phyloP scores from a whole-genome alignment of 495 filamentous ascomycete species.

The Penicillium lividum region DNA sequence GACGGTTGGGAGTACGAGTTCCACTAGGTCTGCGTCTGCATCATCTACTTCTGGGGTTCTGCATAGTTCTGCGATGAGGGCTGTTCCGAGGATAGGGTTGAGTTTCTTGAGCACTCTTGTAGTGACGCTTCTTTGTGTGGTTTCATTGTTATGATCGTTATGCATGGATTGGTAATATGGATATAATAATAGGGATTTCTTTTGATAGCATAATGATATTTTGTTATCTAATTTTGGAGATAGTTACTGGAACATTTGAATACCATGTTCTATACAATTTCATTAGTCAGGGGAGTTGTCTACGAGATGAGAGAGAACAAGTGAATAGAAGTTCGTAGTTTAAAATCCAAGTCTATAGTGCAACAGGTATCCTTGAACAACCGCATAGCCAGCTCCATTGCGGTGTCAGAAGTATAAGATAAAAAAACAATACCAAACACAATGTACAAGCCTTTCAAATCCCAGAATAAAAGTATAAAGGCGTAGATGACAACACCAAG shows the following conservation, averaged over 20 bases:
- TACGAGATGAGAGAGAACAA: not conserved
- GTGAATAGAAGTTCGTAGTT: not conserved
- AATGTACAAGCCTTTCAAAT: constrained; percentile 1
- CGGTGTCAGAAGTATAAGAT: not conserved
- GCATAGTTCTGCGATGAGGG: not conserved
- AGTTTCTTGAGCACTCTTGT: not conserved
- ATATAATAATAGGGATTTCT: not conserved
- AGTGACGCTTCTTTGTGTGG: not conserved
- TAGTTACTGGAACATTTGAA: no score
- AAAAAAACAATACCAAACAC: not conserved
- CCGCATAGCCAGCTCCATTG: not conserved
- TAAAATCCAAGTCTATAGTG: constrained; percentile 4
- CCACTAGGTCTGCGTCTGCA: not conserved
- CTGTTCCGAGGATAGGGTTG: not conserved
- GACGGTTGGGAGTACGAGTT: not conserved
- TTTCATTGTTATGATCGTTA: not conserved
- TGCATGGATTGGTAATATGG: not conserved
- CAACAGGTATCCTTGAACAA: constrained; percentile 1
- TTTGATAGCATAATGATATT: not conserved
- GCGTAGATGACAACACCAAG: not conserved
- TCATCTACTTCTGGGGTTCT: not conserved
- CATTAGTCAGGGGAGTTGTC: no score
- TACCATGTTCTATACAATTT: no score
- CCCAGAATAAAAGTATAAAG: constrained; percentile 2
- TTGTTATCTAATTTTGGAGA: not conserved